Percentiles rank a stretch among this genome's conserved stretches.
These are phyloP conservation scores for Syncephalastrum racemosum DNA, from an alignment of 371 early-diverging fungal genomes.

Conservation along the genomic window DNA sequence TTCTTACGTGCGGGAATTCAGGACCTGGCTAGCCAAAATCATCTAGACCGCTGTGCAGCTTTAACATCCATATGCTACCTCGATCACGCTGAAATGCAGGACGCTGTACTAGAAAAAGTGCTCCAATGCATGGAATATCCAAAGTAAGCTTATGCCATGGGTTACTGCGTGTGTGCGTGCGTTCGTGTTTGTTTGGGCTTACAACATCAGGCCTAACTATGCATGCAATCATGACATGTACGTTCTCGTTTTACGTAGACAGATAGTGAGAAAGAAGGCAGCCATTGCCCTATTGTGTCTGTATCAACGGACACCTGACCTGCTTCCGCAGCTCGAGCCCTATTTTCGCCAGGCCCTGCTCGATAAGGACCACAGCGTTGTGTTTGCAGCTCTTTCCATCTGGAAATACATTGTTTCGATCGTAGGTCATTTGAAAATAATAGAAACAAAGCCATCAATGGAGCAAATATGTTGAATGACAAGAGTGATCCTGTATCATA, in stretches of 20 bases:
- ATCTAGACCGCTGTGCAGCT: conserved; percentile 43
- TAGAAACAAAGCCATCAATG: background rate
- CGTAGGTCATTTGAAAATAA: conserved; percentile 11
- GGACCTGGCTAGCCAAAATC: conserved; percentile 43
- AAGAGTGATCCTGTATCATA: too few species aligned
- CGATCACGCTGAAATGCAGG: conserved; percentile 38
- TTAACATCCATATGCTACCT: conserved; percentile 44
- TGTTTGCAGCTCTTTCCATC: conserved; percentile 40
- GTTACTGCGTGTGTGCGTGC: background rate
- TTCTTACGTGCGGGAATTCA: conserved; percentile 2
- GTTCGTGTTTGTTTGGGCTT: too few species aligned
- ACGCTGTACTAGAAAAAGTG: conserved; percentile 29
- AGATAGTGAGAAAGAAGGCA: conserved; percentile 49
- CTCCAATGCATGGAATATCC: conserved; percentile 28
- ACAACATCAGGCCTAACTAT: too few species aligned
- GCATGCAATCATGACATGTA: background rate
- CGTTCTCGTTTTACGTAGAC: conserved; percentile 27
- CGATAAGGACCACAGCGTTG: conserved; percentile 48
- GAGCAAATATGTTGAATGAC: background rate
- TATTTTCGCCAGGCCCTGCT: conserved; percentile 36
- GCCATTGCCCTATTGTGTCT: conserved; percentile 34
- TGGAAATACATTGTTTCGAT: conserved; percentile 31
- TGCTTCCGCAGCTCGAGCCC: conserved; percentile 29
- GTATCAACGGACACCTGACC: conserved; percentile 22
- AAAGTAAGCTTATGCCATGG: conserved; percentile 26